Evolutionary conservation across 352 stramenopile species (phyloP), one percentile per base, ranked within the genome.

Genomic region (Phytophthora sansomeana): DNA sequence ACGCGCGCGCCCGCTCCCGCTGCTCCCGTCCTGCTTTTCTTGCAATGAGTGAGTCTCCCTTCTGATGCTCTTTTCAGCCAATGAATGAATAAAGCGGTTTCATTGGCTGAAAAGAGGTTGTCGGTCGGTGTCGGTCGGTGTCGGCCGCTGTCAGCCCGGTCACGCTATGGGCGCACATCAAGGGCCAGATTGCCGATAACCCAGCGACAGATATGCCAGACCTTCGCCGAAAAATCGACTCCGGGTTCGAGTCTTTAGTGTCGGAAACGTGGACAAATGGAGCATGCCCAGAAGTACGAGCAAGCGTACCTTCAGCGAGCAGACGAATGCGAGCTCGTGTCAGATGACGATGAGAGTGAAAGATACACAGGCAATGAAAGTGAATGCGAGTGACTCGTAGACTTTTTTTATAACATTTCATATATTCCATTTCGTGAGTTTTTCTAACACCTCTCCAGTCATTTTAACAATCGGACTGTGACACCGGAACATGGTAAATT

Each of bases 401-500:
- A 30, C 41, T n/a, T n/a, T 48, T 16, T 2, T 48, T 17, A 5
- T 30, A 16, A 48, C 19, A 6, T 7, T 30, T 48, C 14, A 26
- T 48, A 48, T 48, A 48, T 48, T 48, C 41, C 14, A 24, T 48
- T 48, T 30, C 17, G 30, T 6, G 19, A 48, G 28, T 30, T 48
- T 26, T 48, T 48, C 30, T 26, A 28, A 48, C 41, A 42, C 4
- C 11, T 14, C n/a, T 6, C 41, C n/a, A 5, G 13, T 43, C 13
- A 21, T 43, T 43, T 43, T 36, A 42, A 42, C 36, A 14, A 48
- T 48, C n/a, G n/a, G n/a, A n/a, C n/a, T n/a, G n/a, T n/a, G n/a
- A n/a, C n/a, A n/a, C n/a, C n/a, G n/a, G n/a, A n/a, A n/a, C n/a
- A n/a, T n/a, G n/a, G n/a, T n/a, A n/a, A n/a, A n/a, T n/a, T n/a